phyloP scores from a whole-genome alignment of 768 basidiomycete genomes.

The Hygrocybe punicea region DNA sequence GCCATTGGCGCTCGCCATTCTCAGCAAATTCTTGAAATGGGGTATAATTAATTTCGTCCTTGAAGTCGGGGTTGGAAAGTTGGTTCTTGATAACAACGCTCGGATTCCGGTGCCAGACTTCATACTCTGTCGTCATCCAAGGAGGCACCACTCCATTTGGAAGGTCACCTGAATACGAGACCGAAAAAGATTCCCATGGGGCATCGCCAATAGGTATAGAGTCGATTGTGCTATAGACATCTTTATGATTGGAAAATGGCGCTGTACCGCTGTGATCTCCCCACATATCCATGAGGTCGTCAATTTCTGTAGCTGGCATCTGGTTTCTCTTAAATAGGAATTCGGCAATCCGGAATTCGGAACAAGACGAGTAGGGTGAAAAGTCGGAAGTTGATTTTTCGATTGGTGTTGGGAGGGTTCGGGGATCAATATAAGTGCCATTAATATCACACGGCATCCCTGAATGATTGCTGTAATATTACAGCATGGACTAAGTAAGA shows the following conservation, averaged over 20 bases:
- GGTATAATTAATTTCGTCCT: constrained; percentile 29
- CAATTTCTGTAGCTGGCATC: constrained; percentile 1
- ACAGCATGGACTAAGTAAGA: too few relatives aligned
- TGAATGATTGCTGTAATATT: not conserved
- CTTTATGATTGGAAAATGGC: not conserved
- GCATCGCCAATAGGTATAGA: too few relatives aligned
- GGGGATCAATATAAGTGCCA: not conserved
- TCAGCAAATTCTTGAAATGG: constrained; percentile 28
- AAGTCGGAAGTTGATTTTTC: not conserved
- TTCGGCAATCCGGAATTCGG: not conserved
- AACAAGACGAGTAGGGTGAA: not conserved
- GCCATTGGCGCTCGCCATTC: constrained; percentile 23
- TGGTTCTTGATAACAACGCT: constrained; percentile 25
- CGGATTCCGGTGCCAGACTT: constrained; percentile 36
- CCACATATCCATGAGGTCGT: constrained; percentile 3
- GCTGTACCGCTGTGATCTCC: not conserved
- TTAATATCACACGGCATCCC: not conserved
- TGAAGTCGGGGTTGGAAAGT: constrained; percentile 36
- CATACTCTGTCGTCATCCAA: constrained; percentile 32
- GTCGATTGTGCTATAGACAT: too few relatives aligned
- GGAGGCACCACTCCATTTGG: constrained; percentile 1
- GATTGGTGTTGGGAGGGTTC: not conserved
- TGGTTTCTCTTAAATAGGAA: constrained; percentile 1
- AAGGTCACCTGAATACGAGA: not conserved
- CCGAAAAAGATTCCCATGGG: not conserved